phyloP scores from a whole-genome alignment of 2,329 filamentous ascomycete species.

The Coleophoma cylindrospora region DNA sequence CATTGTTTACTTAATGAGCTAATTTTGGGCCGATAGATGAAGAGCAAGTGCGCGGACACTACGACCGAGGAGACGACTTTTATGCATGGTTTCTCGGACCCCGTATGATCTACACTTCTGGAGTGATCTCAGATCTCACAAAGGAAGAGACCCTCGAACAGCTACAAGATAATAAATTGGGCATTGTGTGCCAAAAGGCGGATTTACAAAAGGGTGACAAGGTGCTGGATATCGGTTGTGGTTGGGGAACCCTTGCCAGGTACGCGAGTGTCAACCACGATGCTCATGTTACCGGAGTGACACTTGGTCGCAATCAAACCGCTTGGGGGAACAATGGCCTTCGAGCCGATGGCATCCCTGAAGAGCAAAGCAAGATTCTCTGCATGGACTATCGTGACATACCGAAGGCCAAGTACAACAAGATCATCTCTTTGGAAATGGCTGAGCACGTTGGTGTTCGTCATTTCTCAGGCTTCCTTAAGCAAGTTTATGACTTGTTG shows the following conservation, averaged over 20 bases:
- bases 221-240: slow-evolving; percentile 63
- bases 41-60: slow-evolving; percentile 27
- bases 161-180: slow-evolving; percentile 47
- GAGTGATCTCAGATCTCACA: slow-evolving; percentile 24
- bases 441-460: slow-evolving; percentile 69
- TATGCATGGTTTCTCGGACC: slow-evolving; percentile 30
- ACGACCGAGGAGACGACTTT: slow-evolving; percentile 28
- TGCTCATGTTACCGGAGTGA: slow-evolving; percentile 70
- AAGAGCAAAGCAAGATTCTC: slow-evolving; percentile 59
- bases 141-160: slow-evolving; percentile 27
- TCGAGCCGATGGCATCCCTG: slow-evolving; percentile 52
- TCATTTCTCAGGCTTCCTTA: slow-evolving; percentile 56
- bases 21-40: slow-evolving; percentile 21
- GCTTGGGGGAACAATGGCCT: slow-evolving; percentile 67
- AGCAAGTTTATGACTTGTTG: slow-evolving; percentile 64
- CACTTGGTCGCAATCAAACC: slow-evolving; percentile 66
- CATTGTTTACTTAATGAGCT: slow-evolving; percentile 9
- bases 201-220: slow-evolving; percentile 54
- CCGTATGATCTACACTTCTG: slow-evolving; percentile 29
- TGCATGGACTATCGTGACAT: slow-evolving; percentile 70
- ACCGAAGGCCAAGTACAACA: slow-evolving; percentile 56
- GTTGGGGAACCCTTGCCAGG: slow-evolving; percentile 65
- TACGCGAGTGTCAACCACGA: slow-evolving; percentile 69
- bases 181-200: slow-evolving; percentile 64
- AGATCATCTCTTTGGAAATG: slow-evolving; percentile 71